Evolutionary conservation across 148 eudicot genomes (phyloP).

Genomic region (Polygonum aviculare): DNA sequence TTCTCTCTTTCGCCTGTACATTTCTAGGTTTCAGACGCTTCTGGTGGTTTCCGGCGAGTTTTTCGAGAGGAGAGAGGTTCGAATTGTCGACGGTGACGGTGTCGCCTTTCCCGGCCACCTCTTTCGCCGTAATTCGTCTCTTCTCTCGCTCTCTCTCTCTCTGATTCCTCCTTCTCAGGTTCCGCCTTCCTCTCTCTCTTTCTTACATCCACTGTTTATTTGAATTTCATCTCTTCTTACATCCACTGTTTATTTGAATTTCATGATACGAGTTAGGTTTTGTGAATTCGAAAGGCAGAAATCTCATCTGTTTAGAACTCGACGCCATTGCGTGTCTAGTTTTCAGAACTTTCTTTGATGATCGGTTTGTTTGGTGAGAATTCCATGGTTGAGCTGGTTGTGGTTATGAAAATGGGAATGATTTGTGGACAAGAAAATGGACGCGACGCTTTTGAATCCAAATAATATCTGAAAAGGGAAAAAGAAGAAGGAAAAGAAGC

Average conservation of each 20-base stretch:
- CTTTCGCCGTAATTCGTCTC: slow-evolving; percentile 19
- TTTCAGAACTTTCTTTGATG: background rate
- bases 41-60: background rate
- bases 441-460: background rate
- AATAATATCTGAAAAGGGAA: background rate
- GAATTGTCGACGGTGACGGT: slow-evolving; percentile 17
- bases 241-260: background rate
- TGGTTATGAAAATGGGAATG: background rate
- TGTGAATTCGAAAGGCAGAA: background rate
- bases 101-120: slow-evolving; percentile 9
- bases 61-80: slow-evolving; percentile 18
- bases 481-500: background rate
- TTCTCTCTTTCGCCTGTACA: background rate
- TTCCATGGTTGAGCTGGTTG: background rate
- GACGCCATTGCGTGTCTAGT: background rate
- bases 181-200: background rate
- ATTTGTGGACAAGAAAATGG: background rate
- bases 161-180: background rate
- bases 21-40: background rate
- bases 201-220: background rate
- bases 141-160: slow-evolving; percentile 11
- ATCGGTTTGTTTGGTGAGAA: background rate
- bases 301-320: background rate
- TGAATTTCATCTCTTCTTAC: background rate
- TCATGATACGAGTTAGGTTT: background rate